Percentiles rank a stretch among this genome's conserved stretches.
phyloP scores from a whole-genome alignment of 2,329 filamentous ascomycete genomes.

The Orbilia quercus region DNA sequence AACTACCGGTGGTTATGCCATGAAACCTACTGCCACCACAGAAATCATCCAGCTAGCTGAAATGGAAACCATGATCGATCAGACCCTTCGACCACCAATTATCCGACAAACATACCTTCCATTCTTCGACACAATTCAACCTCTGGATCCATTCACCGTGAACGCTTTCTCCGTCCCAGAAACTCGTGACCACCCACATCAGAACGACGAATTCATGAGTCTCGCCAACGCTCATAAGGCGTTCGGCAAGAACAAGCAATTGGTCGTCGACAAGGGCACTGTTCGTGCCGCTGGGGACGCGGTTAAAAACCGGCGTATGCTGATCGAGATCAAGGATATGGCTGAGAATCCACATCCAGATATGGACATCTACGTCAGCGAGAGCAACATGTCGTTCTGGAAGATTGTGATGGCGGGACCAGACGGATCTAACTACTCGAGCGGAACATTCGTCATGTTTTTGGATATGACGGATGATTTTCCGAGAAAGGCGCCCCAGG shows the following conservation, averaged over 20 bases:
- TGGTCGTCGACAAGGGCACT: conserved; percentile 27
- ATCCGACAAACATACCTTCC: conserved; percentile 26
- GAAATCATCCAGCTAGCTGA: conserved; percentile 52
- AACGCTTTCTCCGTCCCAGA: conserved; percentile 49
- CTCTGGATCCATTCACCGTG: conserved; percentile 44
- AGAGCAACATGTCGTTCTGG: conserved; percentile 58
- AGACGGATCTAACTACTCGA: conserved; percentile 37
- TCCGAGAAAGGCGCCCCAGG: conserved; percentile 56
- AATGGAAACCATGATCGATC: conserved; percentile 55
- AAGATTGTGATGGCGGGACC: conserved; percentile 57
- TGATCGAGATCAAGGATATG: conserved; percentile 57
- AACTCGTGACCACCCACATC: conserved; percentile 32
- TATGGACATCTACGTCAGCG: conserved; percentile 58
- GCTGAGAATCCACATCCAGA: conserved; percentile 55
- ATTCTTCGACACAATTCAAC: conserved; percentile 50
- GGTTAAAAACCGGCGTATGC: conserved; percentile 46
- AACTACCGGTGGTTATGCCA: conserved; percentile 53
- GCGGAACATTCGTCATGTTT: conserved; percentile 57
- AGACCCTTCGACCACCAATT: conserved; percentile 43
- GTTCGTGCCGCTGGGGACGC: conserved; percentile 35
- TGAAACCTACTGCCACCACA: conserved; percentile 45
- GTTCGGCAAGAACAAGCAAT: conserved; percentile 41
- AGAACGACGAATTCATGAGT: conserved; percentile 53
- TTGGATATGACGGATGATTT: conserved; percentile 57
- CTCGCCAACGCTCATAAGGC: conserved; percentile 48